Base-by-base conservation (phyloP, 352 stramenopile species). In the Globisporangium spiculum region DNA sequence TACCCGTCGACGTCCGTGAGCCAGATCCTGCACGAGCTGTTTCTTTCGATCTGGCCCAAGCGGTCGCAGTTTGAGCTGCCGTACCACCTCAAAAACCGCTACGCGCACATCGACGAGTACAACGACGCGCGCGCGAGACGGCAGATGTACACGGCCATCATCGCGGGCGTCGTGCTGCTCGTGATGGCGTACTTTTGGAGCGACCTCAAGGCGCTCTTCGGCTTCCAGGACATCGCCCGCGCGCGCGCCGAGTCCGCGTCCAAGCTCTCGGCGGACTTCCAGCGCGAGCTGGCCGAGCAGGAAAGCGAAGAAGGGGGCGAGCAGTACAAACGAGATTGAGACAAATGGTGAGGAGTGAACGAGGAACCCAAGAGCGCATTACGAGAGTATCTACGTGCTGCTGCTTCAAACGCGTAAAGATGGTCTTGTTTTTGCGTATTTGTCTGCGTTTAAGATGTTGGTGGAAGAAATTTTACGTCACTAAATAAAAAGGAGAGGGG, bases 11-110 rank as follows among this genome's bases (percentile, higher is more conserved):
- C 72, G 20, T 71, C 84, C 7, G 80, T 98, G 26, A 84, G 81
- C 55, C 82, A 94, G 67, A 95, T 95, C 57, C 73, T 98, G 52
- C 83, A 94, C 68, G 90, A 97, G 56, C 92, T 98, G n/a, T 98
- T 98, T 71, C 66, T 96, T 36, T 88, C 92, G 10, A 91, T 98
- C 58, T 98, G 93, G 82, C 95, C 95, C 41, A 88, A 91, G 60
- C 86, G 80, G 16, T 98, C 89, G 54, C 85, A 94, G 66, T 98
- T 98, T 70, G 95, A 98, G 69, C 76, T 98, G 62, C 86, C 88
- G 55, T 89, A 86, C 66, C 86, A 94, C 54, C 79, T 96, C 65
- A 89, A 91, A 71, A 96, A 96, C 64, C 86, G 86, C 60, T 96
- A 90, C 66, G 78, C 79, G 41, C 88, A 96, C 72, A 89, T 94